phyloP scores from a whole-genome alignment of 1,139 yeast genomes.

The Geotrichum armillariae region DNA sequence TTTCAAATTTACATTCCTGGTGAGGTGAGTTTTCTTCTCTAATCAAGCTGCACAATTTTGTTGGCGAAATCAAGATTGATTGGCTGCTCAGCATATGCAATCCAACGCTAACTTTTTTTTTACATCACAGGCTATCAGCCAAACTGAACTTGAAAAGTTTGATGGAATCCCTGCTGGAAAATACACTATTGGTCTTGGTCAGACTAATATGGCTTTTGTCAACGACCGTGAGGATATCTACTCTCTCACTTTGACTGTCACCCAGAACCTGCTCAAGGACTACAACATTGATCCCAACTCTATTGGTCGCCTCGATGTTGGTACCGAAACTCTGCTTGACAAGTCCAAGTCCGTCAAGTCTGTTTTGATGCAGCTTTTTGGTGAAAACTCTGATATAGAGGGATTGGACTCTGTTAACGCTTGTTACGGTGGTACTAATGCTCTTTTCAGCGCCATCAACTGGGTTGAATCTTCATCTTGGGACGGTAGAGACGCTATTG shows the following conservation, averaged over 20 bases:
- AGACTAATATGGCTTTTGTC: slow-evolving; percentile 96
- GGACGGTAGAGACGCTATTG: slow-evolving; percentile 99
- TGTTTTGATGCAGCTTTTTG: slow-evolving; percentile 92
- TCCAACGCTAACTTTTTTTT: too few species aligned
- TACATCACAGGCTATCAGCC: slow-evolving; percentile 69
- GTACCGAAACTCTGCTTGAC: slow-evolving; percentile 95
- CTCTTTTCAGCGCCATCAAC: slow-evolving; percentile 88
- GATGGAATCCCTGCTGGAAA: slow-evolving; percentile 92
- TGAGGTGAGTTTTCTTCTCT: slow-evolving; percentile 43
- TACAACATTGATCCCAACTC: slow-evolving; percentile 76
- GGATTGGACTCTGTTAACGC: slow-evolving; percentile 97
- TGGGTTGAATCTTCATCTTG: slow-evolving; percentile 96
- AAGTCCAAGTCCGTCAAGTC: slow-evolving; percentile 97
- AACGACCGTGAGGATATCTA: slow-evolving; percentile 97
- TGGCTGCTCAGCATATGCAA: neutral
- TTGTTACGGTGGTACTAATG: slow-evolving; percentile 98
- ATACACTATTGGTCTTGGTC: slow-evolving; percentile 98
- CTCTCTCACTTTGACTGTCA: slow-evolving; percentile 84
- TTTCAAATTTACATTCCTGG: slow-evolving; percentile 88
- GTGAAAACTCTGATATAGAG: slow-evolving; percentile 86
- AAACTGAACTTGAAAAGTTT: slow-evolving; percentile 78
- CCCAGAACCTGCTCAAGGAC: slow-evolving; percentile 72
- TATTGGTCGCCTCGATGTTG: slow-evolving; percentile 96
- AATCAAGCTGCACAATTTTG: neutral
- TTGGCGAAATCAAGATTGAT: too few species aligned